These are phyloP conservation scores for Arbutus unedo DNA, from an alignment of 148 eudicot species.

Conservation along the genomic window DNA sequence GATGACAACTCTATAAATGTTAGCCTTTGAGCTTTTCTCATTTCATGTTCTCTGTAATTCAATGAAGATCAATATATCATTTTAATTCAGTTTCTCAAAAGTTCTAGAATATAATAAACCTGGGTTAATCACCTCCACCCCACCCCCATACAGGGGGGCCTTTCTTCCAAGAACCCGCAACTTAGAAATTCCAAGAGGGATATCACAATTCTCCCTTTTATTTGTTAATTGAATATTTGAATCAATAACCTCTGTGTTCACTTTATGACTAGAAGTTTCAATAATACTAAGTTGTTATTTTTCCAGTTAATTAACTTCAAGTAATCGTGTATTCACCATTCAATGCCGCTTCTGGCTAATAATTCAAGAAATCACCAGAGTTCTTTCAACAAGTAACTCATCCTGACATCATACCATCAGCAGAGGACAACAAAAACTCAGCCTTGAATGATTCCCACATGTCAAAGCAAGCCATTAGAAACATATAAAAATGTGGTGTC, in stretches of 20 bases:
- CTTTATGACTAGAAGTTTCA: slow-evolving; percentile 9
- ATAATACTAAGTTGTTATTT: background rate
- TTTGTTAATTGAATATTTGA: background rate
- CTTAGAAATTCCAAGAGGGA: background rate
- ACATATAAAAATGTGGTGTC: background rate
- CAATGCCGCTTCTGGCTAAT: background rate
- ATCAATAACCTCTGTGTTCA: background rate
- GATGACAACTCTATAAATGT: too few species aligned
- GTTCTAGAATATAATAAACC: background rate
- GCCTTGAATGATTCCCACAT: background rate
- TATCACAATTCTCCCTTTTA: background rate
- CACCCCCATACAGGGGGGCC: background rate
- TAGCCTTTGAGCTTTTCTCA: too few species aligned
- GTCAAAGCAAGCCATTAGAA: background rate
- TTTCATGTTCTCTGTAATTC: too few species aligned
- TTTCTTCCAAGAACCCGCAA: background rate
- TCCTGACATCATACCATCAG: background rate
- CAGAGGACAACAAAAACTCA: background rate
- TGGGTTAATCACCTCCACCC: background rate
- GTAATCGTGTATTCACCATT: background rate
- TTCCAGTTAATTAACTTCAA: background rate
- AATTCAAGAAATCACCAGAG: background rate
- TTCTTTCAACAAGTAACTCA: background rate
- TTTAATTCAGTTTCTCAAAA: too few species aligned
- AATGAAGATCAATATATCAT: too few species aligned